Evolutionary conservation across 306 rosid species (phyloP), one percentile per base, ranked within the genome.

Genomic region (Quercus wislizeni): DNA sequence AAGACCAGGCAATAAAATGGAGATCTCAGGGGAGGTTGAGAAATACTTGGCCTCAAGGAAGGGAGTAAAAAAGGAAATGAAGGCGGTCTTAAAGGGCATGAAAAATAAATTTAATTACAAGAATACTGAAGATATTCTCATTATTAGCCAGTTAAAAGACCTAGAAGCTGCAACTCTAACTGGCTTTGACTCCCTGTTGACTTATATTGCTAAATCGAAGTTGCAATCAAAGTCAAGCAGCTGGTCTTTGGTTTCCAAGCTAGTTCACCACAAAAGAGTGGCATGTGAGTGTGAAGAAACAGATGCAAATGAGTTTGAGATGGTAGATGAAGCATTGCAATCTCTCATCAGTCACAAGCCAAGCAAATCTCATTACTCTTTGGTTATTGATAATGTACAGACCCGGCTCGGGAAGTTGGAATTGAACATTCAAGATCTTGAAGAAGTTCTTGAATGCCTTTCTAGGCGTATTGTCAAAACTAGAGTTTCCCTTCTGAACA

Each of bases 401-500:
- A 75, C n/a, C 58, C 51, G 46, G 28, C 67, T 81, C 73, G 71
- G 77, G 27, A 80, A 77, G 52, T 73, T 84, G 75, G 75, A 73
- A 70, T 19, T 73, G 69, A 33, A 79, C 62, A 73, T 84, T 77
- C 74, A 74, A 75, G 77, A 15, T 19, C 30, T 77, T 7, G 83
- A 77, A 43, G 62, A 19, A 59, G 76, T 82, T 46, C 28, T 74
- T 69, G 80, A 80, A 64, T 30, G 10, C 21, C 80, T 77, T 52
- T 72, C 68, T 20, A 38, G 78, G 59, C 69, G 77, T 59, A 62
- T 80, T 18, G 81, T 78, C 70, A 69, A 77, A 19, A 70, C 67
- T 5, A 62, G 80, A 84, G 88, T 78, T 69, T 84, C 83, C 55
- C 85, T 69, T 81, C 80, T 84, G 78, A 81, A 81, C 28, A 76